These are phyloP conservation scores for Eimeria sp. DNA, from an alignment of 169 alveolate species.

Conservation along the genomic window DNA sequence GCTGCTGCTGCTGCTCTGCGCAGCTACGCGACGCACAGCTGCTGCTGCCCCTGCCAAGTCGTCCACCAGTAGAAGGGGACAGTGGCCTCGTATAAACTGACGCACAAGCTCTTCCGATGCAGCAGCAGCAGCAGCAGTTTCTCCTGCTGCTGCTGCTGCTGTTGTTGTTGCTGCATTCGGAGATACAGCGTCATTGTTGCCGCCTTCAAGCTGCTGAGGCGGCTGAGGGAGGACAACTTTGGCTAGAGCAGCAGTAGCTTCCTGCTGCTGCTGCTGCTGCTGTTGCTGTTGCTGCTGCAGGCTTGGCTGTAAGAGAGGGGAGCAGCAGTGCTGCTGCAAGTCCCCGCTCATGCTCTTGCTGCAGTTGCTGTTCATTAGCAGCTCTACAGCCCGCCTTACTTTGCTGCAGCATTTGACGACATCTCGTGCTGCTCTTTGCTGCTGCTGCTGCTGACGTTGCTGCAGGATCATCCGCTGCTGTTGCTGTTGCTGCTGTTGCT, in stretches of 20 bases:
- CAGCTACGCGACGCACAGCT: constrained; percentile 24
- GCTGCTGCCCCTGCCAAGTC: constrained; percentile 24
- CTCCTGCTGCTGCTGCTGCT: constrained; percentile 21
- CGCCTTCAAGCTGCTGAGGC: not conserved
- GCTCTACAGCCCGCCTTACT: not conserved
- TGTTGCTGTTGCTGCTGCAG: constrained; percentile 35
- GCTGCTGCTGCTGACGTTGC: constrained; percentile 26
- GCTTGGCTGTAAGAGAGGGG: not conserved
- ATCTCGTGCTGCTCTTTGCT: not conserved
- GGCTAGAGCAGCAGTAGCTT: constrained; percentile 4
- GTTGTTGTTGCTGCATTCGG: not conserved
- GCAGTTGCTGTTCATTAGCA: not conserved
- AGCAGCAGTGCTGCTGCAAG: constrained; percentile 27
- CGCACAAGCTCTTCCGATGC: not conserved
- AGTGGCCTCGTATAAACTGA: not conserved
- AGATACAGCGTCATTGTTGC: not conserved
- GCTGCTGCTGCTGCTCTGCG: not conserved
- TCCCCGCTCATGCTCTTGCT: not conserved
- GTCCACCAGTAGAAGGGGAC: constrained; percentile 18
- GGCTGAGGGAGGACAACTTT: constrained; percentile 31
- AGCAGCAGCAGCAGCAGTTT: constrained; percentile 28
- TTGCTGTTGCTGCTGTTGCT: constrained; percentile 20
- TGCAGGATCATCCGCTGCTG: not conserved
- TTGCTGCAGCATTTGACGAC: not conserved
- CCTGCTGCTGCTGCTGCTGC: constrained; percentile 38